Evolutionary conservation across 2,329 filamentous ascomycete genomes (phyloP).

Genomic region (Hirsutella thompsonii): DNA sequence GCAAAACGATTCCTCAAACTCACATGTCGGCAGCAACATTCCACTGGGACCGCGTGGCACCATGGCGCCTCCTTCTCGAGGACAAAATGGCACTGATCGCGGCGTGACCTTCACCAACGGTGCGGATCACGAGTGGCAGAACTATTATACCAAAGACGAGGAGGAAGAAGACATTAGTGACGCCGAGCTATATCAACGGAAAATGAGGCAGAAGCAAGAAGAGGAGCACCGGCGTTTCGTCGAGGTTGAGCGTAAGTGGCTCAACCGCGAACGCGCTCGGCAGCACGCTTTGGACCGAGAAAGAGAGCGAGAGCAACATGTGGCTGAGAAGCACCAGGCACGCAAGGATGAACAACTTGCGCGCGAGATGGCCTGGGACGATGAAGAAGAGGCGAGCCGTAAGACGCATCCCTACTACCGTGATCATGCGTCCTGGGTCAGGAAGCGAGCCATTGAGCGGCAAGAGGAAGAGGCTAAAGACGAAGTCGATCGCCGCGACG

Average conservation of each 20-base stretch:
- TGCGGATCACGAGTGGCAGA: constrained; percentile 47
- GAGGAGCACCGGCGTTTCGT: constrained; percentile 72
- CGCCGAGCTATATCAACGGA: constrained; percentile 65
- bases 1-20: constrained; percentile 46
- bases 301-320: constrained; percentile 64
- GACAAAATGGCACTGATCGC: constrained; percentile 49
- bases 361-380: constrained; percentile 62
- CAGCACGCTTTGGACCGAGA: constrained; percentile 80
- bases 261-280: constrained; percentile 74
- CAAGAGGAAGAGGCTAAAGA: constrained; percentile 65
- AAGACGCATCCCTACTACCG: constrained; percentile 75
- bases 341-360: constrained; percentile 59
- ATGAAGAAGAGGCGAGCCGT: constrained; percentile 65
- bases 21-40: constrained; percentile 41
- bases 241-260: constrained; percentile 81
- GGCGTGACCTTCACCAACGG: constrained; percentile 71
- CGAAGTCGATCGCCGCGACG: constrained; percentile 67
- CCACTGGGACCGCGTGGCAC: constrained; percentile 28
- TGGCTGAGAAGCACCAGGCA: constrained; percentile 51
- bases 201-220: constrained; percentile 54
- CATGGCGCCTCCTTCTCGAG: constrained; percentile 48
- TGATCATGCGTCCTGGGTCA: constrained; percentile 73
- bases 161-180: constrained; percentile 85
- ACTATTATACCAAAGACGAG: constrained; percentile 45
- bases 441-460: constrained; percentile 63